phyloP scores from a whole-genome alignment of 2,329 filamentous ascomycete genomes.

The Fusarium compactum region DNA sequence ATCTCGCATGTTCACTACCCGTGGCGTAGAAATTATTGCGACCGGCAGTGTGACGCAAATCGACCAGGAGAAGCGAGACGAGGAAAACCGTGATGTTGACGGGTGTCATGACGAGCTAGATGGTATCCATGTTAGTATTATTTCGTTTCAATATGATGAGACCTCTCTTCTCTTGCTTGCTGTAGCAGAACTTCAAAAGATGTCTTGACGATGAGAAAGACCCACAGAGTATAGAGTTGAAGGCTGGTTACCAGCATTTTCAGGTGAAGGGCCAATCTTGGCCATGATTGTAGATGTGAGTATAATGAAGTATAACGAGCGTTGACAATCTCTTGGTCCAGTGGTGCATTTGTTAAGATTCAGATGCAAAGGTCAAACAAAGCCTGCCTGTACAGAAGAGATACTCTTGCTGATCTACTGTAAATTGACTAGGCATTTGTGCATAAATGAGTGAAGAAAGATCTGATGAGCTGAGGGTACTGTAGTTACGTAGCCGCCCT shows the following conservation, averaged over 20 bases:
- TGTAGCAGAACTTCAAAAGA: not conserved
- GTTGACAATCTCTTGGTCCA: not conserved
- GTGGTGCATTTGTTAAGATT: not conserved
- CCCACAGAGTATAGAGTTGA: slow-evolving; percentile 47
- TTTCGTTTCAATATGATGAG: not conserved
- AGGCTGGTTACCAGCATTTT: slow-evolving; percentile 30
- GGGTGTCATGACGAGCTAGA: slow-evolving; percentile 67
- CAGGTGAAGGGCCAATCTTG: slow-evolving; percentile 21
- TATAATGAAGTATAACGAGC: not conserved
- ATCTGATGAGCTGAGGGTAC: slow-evolving; percentile 18
- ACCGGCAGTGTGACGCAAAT: slow-evolving; percentile 66
- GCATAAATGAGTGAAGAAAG: slow-evolving; percentile 9
- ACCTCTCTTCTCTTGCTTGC: not conserved
- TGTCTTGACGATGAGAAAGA: slow-evolving; percentile 3
- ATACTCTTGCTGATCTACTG: not conserved
- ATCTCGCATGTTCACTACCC: slow-evolving; percentile 47
- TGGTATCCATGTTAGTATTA: slow-evolving; percentile 17
- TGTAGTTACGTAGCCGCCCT: slow-evolving; percentile 34
- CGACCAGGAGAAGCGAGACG: slow-evolving; percentile 72
- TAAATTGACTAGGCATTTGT: not conserved
- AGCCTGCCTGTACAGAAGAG: not conserved
- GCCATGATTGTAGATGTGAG: slow-evolving; percentile 12
- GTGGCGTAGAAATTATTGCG: slow-evolving; percentile 56
- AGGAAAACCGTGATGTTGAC: slow-evolving; percentile 74
- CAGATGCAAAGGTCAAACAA: too few relatives aligned